Evolutionary conservation across 768 basidiomycete genomes (phyloP), one percentile per base, ranked within the genome.

Genomic region (Agaricus subrufescens): DNA sequence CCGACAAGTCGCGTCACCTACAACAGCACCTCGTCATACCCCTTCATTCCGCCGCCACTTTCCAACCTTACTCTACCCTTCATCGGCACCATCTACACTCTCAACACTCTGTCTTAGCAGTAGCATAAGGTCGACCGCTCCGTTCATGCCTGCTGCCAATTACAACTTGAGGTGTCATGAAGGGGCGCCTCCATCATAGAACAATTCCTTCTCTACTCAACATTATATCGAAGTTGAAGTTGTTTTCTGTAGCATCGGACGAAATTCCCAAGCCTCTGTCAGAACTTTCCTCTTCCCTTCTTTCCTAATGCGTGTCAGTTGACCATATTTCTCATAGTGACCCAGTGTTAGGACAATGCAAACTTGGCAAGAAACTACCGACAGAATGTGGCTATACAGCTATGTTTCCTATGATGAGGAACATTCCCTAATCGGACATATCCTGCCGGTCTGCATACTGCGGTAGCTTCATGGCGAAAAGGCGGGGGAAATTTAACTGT

Each of bases 121-220:
- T 30, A 23, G 25, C 27, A 5, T 45, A 73, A 73, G 70, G 34
- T 78, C 76, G 1, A 77, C 77, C 0, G 78, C 78, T 0, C 77
- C 78, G 0, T 78, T 80, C 56, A 76, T 74, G 0, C n/a, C 57
- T 4, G 73, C 60, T 0, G 62, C 74, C 25, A 81, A 85, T 61
- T 84, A 93, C 65, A 73, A 73, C 5, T 75, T 89, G 57, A 73
- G 73, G 39, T 94, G 86, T 64, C 73, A 81, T 61, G 84, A 75
- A 65, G 91, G 86, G 4, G 91, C 92, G 89, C 72, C 94, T 3
- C 90, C 93, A 71, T 83, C 82, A 40, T 94, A 92, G 91, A 94
- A 94, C 71, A 91, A 94, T 75, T 85, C 93, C 65, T 94, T 89
- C 69, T 92, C 91, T 64, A 83, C 87, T 29, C 81, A 79, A 27